Evolutionary conservation across 2,329 filamentous ascomycete species (phyloP).

Genomic region (Paecilomyces formosus): DNA sequence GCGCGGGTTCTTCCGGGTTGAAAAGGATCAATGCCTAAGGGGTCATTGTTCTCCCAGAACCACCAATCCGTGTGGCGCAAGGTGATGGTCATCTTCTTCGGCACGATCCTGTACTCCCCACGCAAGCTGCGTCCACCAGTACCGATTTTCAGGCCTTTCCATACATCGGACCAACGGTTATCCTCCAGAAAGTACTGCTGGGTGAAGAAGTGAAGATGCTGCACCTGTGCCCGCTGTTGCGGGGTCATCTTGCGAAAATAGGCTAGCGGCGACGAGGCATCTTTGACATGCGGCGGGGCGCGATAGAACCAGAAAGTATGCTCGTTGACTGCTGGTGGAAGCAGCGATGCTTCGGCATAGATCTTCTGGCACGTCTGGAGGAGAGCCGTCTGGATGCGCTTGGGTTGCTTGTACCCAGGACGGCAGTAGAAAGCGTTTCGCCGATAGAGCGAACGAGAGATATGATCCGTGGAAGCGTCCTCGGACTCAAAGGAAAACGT

Average conservation of each 20-base stretch:
- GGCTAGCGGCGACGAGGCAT: slow-evolving; percentile 4
- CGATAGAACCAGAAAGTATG: slow-evolving; percentile 21
- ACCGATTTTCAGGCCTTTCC: background rate
- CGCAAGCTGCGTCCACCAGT: background rate
- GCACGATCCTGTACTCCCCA: slow-evolving; percentile 6
- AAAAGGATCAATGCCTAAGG: slow-evolving; percentile 19
- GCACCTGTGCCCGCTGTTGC: slow-evolving; percentile 12
- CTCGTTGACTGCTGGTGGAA: slow-evolving; percentile 24
- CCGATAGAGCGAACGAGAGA: slow-evolving; percentile 8
- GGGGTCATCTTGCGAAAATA: slow-evolving; percentile 13
- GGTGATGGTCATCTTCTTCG: slow-evolving; percentile 15
- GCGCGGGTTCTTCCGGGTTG: slow-evolving; percentile 5
- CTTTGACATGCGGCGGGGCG: slow-evolving; percentile 11
- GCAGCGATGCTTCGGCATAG: slow-evolving; percentile 29
- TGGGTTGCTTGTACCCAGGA: slow-evolving; percentile 22
- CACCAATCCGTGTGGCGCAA: slow-evolving; percentile 23
- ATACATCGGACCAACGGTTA: slow-evolving; percentile 1
- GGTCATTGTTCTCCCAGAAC: slow-evolving; percentile 17
- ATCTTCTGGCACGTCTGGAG: slow-evolving; percentile 31
- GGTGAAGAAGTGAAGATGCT: slow-evolving; percentile 17
- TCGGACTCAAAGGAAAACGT: background rate
- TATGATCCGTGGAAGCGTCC: background rate
- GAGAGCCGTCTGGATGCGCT: slow-evolving; percentile 21
- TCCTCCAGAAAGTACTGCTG: slow-evolving; percentile 20
- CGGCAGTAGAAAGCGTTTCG: slow-evolving; percentile 18